A percentile compares a stretch with the other conserved stretches of the same genome.
These are phyloP conservation scores for Xylaria grammica DNA, from an alignment of 495 filamentous ascomycete genomes.

Conservation along the genomic window DNA sequence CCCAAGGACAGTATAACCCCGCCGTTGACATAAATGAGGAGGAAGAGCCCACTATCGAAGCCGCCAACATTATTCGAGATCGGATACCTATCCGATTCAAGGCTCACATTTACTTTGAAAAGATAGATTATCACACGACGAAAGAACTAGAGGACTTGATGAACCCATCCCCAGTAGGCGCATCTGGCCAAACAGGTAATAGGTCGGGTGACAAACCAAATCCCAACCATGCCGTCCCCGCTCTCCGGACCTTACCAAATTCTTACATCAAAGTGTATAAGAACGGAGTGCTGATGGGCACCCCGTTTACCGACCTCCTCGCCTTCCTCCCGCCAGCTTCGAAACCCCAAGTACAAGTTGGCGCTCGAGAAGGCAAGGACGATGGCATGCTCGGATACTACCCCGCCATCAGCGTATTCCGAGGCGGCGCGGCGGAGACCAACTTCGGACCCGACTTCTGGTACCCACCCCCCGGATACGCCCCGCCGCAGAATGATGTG, in stretches of 20 bases:
- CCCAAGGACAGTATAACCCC: slow-evolving; percentile 84
- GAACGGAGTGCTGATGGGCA: slow-evolving; percentile 86
- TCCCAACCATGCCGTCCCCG: slow-evolving; percentile 72
- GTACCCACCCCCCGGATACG: slow-evolving; percentile 70
- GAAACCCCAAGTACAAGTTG: slow-evolving; percentile 71
- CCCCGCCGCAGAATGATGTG: slow-evolving; percentile 44
- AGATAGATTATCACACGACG: slow-evolving; percentile 85
- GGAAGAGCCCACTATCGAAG: slow-evolving; percentile 53
- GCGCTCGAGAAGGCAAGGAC: slow-evolving; percentile 81
- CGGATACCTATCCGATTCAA: slow-evolving; percentile 94
- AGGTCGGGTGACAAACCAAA: slow-evolving; percentile 58
- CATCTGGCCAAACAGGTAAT: slow-evolving; percentile 41
- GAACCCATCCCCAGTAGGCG: slow-evolving; percentile 69
- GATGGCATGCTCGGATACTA: slow-evolving; percentile 96
- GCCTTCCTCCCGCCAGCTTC: slow-evolving; percentile 93
- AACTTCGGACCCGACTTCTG: slow-evolving; percentile 93
- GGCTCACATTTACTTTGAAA: slow-evolving; percentile 90
- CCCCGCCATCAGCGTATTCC: slow-evolving; percentile 89
- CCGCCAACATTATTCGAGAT: slow-evolving; percentile 85
- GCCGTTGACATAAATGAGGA: slow-evolving; percentile 70
- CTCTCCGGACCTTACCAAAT: slow-evolving; percentile 81
- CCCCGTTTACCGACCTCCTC: slow-evolving; percentile 84
- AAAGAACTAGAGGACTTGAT: slow-evolving; percentile 89
- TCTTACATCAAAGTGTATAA: slow-evolving; percentile 89
- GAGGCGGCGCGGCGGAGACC: slow-evolving; percentile 85